Evolutionary conservation across 345 rosid species (phyloP), one percentile per base, ranked within the genome.

Genomic region (Arabis alpina): DNA sequence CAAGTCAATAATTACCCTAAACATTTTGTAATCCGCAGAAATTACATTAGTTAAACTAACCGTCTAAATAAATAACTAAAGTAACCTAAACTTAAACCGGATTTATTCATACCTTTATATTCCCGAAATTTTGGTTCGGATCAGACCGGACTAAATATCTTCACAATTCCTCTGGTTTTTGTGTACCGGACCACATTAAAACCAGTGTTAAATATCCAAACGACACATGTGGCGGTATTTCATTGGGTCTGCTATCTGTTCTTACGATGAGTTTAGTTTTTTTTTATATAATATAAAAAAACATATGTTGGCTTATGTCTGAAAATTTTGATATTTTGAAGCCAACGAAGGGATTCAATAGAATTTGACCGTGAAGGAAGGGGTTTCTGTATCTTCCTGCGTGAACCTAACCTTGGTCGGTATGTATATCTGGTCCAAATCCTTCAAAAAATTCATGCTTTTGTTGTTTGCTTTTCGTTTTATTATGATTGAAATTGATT

Each of bases 321-420:
- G 44, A 64, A 50, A 27, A 0, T 45, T 54, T 39, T 15, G 42
- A 72, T 54, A 72, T 44, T 44, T 55, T 72, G 64, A 48, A 56
- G 52, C 50, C 66, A 39, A 28, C 30, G 56, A 36, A 28, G 49
- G 56, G 43, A 28, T 57, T 64, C 45, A 54, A 16, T 45, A 36
- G 13, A 44, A 64, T 73, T 58, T 41, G 47, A 49, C 41, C 53
- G 8, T 16, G 0, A 24, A 48, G 50, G 0, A 24, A 48, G 50
- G 58, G 30, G 1, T 32, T 32, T 45, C 57, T 24, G 13, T 12
- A 12, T 62, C 42, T 8, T 8, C 34, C 51, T 50, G 25, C 64
- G 30, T 25, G 13, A 72, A 54, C 64, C 15, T 39, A 47, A 28
- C 42, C 13, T 49, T 48, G 23, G 43, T 19, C 53, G 52, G 77